Evolutionary conservation across 75 land plant species (phyloP).

Genomic region (Picea sitchensis): DNA sequence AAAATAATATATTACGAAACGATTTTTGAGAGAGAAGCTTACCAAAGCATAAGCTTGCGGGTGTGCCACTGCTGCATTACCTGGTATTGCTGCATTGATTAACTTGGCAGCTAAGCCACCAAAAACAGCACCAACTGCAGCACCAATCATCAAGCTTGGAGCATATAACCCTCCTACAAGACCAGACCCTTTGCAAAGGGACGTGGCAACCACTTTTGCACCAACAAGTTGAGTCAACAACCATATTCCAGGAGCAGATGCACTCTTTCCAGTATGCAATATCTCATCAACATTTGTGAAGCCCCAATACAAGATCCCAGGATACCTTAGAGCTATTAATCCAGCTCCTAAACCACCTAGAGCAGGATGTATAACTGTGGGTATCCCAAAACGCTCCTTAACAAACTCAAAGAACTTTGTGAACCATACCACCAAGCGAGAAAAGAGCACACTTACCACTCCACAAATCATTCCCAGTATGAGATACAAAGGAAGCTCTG

Average conservation of each 20-base stretch:
- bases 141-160: slow-evolving; percentile 98
- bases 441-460: slow-evolving; percentile 86
- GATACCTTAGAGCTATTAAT: slow-evolving; percentile 85
- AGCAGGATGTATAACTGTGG: slow-evolving; percentile 86
- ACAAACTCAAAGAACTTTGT: slow-evolving; percentile 64
- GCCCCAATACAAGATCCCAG: slow-evolving; percentile 97
- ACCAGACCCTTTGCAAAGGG: slow-evolving; percentile 97
- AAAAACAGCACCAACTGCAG: slow-evolving; percentile 97
- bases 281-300: slow-evolving; percentile 99
- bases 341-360: slow-evolving; percentile 95
- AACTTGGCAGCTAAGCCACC: slow-evolving; percentile 82
- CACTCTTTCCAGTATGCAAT: slow-evolving; percentile 89
- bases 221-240: slow-evolving; percentile 75
- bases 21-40: slow-evolving; percentile 6
- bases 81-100: slow-evolving; percentile 90
- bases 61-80: slow-evolving; percentile 95
- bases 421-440: slow-evolving; percentile 86
- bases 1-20: neutral
- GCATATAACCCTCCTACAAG: slow-evolving; percentile 99
- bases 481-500: slow-evolving; percentile 94
- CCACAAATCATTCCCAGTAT: slow-evolving; percentile 98
- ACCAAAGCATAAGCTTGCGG: slow-evolving; percentile 99
- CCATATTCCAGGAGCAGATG: slow-evolving; percentile 96
- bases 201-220: slow-evolving; percentile 95
- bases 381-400: slow-evolving; percentile 77